Evolutionary conservation across 2,329 filamentous ascomycete species (phyloP), one percentile per base, ranked within the genome.

Genomic region (Epichloe sibirici): DNA sequence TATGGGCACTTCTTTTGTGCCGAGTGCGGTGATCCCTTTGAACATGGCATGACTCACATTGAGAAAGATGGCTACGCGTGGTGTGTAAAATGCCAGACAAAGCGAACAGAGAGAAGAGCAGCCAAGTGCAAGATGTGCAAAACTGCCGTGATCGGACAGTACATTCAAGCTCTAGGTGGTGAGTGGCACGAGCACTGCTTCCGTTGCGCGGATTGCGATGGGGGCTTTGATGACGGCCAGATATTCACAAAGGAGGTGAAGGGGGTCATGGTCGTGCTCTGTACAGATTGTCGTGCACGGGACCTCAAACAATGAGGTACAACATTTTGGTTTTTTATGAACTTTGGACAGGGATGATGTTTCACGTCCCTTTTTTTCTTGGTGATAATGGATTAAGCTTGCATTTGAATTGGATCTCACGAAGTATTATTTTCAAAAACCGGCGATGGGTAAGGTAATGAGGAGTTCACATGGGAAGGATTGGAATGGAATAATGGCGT

Each of bases 1-100:
- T 87, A 88, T 51, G 93, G 93, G 0, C 93, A 98, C 71, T 98
- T 98, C 73, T 98, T 98, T 78, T 98, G 93, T 65, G 93, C 93
- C 43, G 90, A 98, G 74, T 98, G 93, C 66, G 93, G 93, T 59
- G 91, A 98, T 71, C 91, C 93, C 0, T 98, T 98, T 65, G 88
- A 77, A 58, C 74, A 76, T 47, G 79, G 79, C 55, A 79, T 77
- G 70, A 84, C 81, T 45, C 82, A 85, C 62, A 83, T 98, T 52
- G 93, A 98, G 66, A 95, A 95, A 70, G 91, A 97, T 59, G 91
- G 91, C 9, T 97, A 95, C 68, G 93, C 93, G 5, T 98, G 93
- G 90, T 98, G 93, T 69, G 81, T 97, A 46, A 79, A 79, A 23
- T 98, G 93, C 66, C 91, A 97, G 72, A 94, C 90, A 13, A 88